Evolutionary conservation across 306 rosid genomes (phyloP), one percentile per base, ranked within the genome.

Genomic region (Luffa aegyptiaca): DNA sequence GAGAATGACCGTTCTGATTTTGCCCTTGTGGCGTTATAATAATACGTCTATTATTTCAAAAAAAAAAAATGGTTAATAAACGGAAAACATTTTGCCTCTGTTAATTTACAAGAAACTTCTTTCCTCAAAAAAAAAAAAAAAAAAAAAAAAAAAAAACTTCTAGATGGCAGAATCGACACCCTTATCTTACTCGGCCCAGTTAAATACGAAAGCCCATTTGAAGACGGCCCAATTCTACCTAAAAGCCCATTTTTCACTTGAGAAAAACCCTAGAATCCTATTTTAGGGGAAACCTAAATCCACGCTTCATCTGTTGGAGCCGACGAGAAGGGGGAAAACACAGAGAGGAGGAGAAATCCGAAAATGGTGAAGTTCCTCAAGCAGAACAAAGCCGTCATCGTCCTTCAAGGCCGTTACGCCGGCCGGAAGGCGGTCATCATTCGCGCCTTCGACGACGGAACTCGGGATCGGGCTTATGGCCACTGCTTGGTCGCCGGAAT

Each of bases 371-470:
- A 83, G 78, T 83, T 83, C 56, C 53, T 83, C 51, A 75, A 76
- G 8, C 81, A 65, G 8, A 83, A 75, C 74, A 80, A 83, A 62
- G 81, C 86, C 10, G 83, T 83, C 42, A 8, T 83, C 65, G 66
- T 83, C 52, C 75, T 83, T 10, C 83, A 80, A 63, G 83, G 86
- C 57, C 78, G 83, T 5, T 74, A 72, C 10, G 83, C 79, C 20
- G 83, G 86, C 8, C 83, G 83, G 35, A 83, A 83, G 21, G 86
- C 83, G 3, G 86, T 83, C 8, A 83, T 83, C n/a, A 76, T 75
- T 12, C 83, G 79, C 0, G 62, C 51, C 73, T 83, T 83, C 61
- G 81, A 83, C 41, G 86, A 83, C 36, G 83, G 83, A 2, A 83
- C 77, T 45, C 81, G 86, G 10, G 82, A 83, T 70, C 64, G 81